Evolutionary conservation across 768 basidiomycete species (phyloP), one percentile per base, ranked within the genome.

Genomic region (Kwoniella sp.): DNA sequence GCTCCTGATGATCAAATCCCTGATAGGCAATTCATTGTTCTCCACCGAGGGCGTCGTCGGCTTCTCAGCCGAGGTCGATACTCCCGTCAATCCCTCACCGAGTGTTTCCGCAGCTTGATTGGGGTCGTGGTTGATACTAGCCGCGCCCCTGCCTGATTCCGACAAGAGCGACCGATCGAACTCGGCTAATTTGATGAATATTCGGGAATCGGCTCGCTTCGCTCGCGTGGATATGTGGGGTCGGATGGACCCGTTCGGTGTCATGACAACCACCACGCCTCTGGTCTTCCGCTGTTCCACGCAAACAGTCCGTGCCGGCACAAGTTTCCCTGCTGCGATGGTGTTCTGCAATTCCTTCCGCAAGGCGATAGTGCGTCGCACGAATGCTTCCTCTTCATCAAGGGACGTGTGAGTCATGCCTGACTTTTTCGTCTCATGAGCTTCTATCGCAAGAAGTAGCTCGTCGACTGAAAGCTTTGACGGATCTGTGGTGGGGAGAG

Each of bases 331-430:
- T 4, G 63, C 34, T 17, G 67, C 50, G 57, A 80, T 67, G 11
- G 77, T 69, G 15, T 61, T 66, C 31, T 73, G 63, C 4, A 80
- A 61, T 50, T 74, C 76, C 34, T 73, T 69, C 13, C 69, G 56
- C 15, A 78, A 61, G 15, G 72, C 65, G 31, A 80, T 75, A 2
- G 61, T 67, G 22, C 68, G 41, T 9, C 70, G 61, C 5, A 80
- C 79, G 65, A 65, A 79, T 1, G 55, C 62, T 55, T 80, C 79
- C 58, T 80, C 79, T 28, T 74, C 70, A 22, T 77, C 76, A 8
- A 63, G 50, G 1, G 66, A 61, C 9, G 61, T 54, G 20, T 73
- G 69, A 0, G 72, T 69, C n/a, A 72, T 66, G 28, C 69, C 59
- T 13, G 70, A 58, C 47, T 67, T 60, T 20, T 69, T 51, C 7